Conservation (phyloP, 306 rosid genomes). For the Glycine tomentella region DNA sequence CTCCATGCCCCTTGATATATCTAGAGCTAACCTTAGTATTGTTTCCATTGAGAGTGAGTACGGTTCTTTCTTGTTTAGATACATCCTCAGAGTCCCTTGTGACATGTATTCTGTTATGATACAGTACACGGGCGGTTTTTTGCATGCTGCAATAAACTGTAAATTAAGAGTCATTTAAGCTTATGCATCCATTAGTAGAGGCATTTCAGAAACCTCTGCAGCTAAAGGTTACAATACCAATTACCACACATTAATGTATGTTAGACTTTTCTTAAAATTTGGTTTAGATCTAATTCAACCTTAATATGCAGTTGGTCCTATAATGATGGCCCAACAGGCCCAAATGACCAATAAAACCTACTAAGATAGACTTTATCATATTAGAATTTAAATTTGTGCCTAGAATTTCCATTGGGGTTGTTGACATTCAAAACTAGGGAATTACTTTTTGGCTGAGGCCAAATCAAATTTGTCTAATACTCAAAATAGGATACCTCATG, state of each 20-base stretch:
- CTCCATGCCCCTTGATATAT: slow-evolving; percentile 92
- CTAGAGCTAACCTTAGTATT: slow-evolving; percentile 79
- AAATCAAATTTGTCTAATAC: neutral
- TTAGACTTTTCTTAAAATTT: neutral
- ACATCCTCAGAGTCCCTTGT: slow-evolving; percentile 93
- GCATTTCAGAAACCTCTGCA: slow-evolving; percentile 12
- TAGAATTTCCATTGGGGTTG: too few relatives aligned
- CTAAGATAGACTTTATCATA: neutral
- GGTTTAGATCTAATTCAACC: neutral
- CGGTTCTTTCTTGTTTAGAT: slow-evolving; percentile 91
- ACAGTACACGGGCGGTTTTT: slow-evolving; percentile 90
- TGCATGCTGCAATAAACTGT: slow-evolving; percentile 94
- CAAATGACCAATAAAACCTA: neutral
- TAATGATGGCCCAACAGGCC: neutral
- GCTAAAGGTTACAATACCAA: neutral
- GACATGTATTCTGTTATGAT: slow-evolving; percentile 94
- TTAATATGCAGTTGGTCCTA: neutral
- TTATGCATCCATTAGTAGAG: slow-evolving; percentile 11
- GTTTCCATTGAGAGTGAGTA: slow-evolving; percentile 87
- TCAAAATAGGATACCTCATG: neutral
- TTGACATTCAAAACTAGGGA: too few relatives aligned
- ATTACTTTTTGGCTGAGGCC: neutral
- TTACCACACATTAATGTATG: neutral
- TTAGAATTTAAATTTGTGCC: neutral
- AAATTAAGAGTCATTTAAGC: slow-evolving; percentile 33